These are phyloP conservation scores for Heritiera fomes DNA, from an alignment of 345 rosid species.

Conservation along the genomic window DNA sequence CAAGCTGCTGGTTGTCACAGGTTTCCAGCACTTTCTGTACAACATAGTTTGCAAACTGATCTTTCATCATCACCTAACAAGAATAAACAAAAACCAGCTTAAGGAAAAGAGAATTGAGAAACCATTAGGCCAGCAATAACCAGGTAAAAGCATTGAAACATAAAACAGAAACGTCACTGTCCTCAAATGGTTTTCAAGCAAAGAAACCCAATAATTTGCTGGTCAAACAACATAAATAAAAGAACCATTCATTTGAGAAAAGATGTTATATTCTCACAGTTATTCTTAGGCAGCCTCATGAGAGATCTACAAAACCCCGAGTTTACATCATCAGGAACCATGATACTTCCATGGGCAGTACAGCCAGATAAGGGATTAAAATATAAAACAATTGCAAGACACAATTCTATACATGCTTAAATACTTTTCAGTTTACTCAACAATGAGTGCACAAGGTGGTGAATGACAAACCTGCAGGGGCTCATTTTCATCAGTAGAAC, in stretches of 20 bases:
- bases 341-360: not conserved
- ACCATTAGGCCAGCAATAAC: not conserved
- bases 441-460: not conserved
- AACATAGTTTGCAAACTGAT: conserved; percentile 96
- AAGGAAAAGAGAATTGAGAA: not conserved
- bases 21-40: conserved; percentile 99
- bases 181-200: not conserved
- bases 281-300: not conserved
- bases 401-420: not conserved
- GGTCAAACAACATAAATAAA: not conserved
- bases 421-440: not conserved
- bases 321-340: not conserved
- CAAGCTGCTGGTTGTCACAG: conserved; percentile 86
- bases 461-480: conserved; percentile 85
- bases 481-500: conserved; percentile 90
- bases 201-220: not conserved
- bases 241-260: not conserved
- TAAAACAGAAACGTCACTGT: not conserved
- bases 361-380: not conserved
- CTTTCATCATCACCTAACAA: conserved; percentile 93
- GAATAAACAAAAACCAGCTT: not conserved
- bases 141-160: conserved; percentile 7
- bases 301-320: not conserved
- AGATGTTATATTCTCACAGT: not conserved
- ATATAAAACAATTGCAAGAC: not conserved